These are phyloP conservation scores for Colletotrichum sp. DNA, from an alignment of 2,329 filamentous ascomycete genomes.

Conservation along the genomic window DNA sequence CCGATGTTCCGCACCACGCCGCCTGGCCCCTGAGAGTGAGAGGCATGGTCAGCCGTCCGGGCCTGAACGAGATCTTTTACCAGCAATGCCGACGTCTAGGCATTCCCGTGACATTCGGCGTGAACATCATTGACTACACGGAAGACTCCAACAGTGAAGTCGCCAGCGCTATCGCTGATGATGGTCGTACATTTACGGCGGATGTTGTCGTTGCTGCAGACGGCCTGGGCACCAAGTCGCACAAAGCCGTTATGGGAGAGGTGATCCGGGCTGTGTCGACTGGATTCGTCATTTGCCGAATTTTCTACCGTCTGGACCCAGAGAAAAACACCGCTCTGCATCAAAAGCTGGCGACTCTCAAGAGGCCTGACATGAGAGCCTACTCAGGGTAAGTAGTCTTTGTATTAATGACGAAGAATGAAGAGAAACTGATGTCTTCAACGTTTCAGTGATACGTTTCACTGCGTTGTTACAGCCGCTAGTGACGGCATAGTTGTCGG, in stretches of 20 bases:
- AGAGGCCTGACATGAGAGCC: background rate
- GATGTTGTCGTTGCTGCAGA: slow-evolving; percentile 3
- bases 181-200: background rate
- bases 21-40: background rate
- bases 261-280: background rate
- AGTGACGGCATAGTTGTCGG: background rate
- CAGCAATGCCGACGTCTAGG: background rate
- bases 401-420: background rate
- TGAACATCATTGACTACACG: background rate
- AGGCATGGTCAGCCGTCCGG: background rate
- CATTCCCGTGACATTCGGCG: background rate
- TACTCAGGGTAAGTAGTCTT: background rate
- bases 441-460: background rate
- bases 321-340: background rate
- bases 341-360: background rate
- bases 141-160: background rate
- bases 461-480: background rate
- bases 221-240: background rate
- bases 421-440: background rate
- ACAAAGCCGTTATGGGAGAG: background rate
- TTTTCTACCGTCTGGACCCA: background rate
- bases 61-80: background rate
- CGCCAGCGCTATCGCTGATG: background rate
- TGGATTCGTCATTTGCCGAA: background rate
- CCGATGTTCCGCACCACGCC: background rate